Base-by-base conservation (phyloP, 495 filamentous ascomycete species). In the Neurospora tetrasperma region DNA sequence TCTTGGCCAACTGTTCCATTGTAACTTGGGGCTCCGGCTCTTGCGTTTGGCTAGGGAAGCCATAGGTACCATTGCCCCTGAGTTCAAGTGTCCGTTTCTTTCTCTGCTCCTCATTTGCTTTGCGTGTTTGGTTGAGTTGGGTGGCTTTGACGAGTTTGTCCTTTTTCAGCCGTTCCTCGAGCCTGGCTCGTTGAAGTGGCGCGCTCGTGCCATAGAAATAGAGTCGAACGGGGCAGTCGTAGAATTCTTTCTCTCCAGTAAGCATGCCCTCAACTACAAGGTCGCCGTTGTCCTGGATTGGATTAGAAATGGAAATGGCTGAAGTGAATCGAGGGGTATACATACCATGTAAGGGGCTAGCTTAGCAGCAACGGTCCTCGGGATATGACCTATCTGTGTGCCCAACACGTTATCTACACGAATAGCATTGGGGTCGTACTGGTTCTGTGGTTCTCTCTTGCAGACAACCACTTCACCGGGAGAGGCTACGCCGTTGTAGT, bases 361-460 rank as follows among this genome's bases (percentile, higher is more conserved):
- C 78, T 92, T 94, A 14, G 83, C 81, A 2, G 90, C 93, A 39
- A 93, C 78, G 0, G 71, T 78, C 16, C 88, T 82, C 3, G 92
- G 90, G 48, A 98, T 86, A 79, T 97, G 93, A 4, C 94, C 94
- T 73, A 97, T 91, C 76, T 97, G 94, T 4, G 73, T 79, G 27
- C 90, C 86, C 80, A 91, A 87, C n/a, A 94, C 92, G 80, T 96
- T 97, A 73, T 91, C 84, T 3, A 96, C 87, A 7, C 89, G 88
- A 69, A 97, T 92, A 3, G 93, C 93, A 83, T 96, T 96, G 4
- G 78, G 73, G 76, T 96, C 93, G 76, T 92, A 94, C 71, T 82
- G 73, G 1, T 98, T 98, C 14, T 76, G 71, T 3, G 92, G 90
- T 72, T 97, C 91, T 74, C 94, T 84, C 41, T 79, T 82, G 70